Conservation (phyloP, 73 alveolate species). For the Tetrahymena thermophila region DNA sequence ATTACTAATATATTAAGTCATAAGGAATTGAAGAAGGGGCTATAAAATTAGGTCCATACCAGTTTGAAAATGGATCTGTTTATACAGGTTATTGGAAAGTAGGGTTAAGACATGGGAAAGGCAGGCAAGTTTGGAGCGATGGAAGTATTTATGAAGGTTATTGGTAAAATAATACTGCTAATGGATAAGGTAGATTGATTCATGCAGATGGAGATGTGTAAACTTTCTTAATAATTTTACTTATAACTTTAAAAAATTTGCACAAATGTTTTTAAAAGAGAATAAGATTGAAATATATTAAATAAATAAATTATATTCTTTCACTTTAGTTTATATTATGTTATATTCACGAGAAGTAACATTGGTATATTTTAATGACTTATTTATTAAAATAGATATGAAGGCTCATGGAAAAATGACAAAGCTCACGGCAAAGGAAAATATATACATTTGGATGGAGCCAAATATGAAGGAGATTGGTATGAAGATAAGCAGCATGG, state of each 20-base stretch:
- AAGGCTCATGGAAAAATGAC: constrained; percentile 59
- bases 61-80: constrained; percentile 24
- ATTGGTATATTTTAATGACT: neutral
- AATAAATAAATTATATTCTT: too few relatives aligned
- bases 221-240: neutral
- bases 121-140: constrained; percentile 40
- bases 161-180: constrained; percentile 35
- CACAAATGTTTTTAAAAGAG: too few relatives aligned
- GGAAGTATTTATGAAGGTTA: constrained; percentile 45
- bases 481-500: constrained; percentile 60
- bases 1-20: neutral
- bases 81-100: constrained; percentile 37
- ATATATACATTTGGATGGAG: constrained; percentile 37
- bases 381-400: constrained; percentile 17
- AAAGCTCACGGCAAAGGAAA: constrained; percentile 37
- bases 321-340: too few relatives aligned
- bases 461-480: constrained; percentile 59
- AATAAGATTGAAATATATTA: too few relatives aligned
- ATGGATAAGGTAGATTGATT: constrained; percentile 41
- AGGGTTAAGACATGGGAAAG: constrained; percentile 35
- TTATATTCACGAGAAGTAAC: too few relatives aligned
- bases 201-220: constrained; percentile 46
- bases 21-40: neutral
- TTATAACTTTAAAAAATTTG: too few relatives aligned
- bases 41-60: constrained; percentile 15